phyloP scores from a whole-genome alignment of 2,329 filamentous ascomycete genomes.

The Sarocladium brachiariae region DNA sequence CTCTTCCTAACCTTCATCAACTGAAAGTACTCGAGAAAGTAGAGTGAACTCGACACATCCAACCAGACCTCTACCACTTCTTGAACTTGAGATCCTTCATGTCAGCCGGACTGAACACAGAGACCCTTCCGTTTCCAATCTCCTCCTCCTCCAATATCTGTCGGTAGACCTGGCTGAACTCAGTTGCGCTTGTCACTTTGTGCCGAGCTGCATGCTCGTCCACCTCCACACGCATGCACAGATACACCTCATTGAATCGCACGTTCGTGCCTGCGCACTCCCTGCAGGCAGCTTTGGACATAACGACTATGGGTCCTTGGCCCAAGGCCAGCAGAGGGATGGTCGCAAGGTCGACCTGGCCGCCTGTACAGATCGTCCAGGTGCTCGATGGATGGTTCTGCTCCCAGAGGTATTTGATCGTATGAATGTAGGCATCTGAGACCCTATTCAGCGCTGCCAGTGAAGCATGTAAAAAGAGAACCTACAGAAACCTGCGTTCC shows the following conservation, averaged over 20 bases:
- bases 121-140: constrained; percentile 6
- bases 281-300: constrained; percentile 22
- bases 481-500: constrained; percentile 27
- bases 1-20: too few relatives aligned
- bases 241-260: constrained; percentile 33
- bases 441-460: not conserved
- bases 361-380: constrained; percentile 27
- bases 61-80: not conserved
- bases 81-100: constrained; percentile 1
- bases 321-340: constrained; percentile 20
- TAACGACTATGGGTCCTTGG: constrained; percentile 30
- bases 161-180: constrained; percentile 11
- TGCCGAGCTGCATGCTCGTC: constrained; percentile 5
- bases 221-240: constrained; percentile 21
- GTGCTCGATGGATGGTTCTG: constrained; percentile 19
- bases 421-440: constrained; percentile 24
- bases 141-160: constrained; percentile 11
- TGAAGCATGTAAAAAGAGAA: not conserved
- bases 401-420: constrained; percentile 25
- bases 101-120: not conserved
- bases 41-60: too few relatives aligned
- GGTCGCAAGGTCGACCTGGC: constrained; percentile 19
- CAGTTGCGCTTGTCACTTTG: constrained; percentile 4
- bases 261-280: constrained; percentile 25
- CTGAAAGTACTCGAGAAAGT: too few relatives aligned